Conservation (phyloP, 768 basidiomycete species). For the Lentinula guzmanii region DNA sequence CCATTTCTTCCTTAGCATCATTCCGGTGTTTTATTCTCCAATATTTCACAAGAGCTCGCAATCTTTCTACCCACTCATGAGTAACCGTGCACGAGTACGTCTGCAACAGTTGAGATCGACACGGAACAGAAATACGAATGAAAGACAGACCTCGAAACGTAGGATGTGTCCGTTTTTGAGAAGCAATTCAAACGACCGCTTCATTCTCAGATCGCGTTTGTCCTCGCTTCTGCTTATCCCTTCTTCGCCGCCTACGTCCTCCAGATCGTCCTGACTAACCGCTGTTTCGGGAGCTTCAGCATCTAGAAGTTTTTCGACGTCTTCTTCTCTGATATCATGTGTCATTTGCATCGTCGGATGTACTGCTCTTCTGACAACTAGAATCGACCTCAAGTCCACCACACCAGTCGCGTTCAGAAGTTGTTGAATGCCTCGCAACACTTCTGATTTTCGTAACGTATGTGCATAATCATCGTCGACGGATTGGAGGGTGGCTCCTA, state of each 20-base stretch:
- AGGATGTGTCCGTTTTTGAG: slow-evolving; percentile 63
- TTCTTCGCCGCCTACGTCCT: slow-evolving; percentile 63
- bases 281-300: slow-evolving; percentile 21
- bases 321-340: slow-evolving; percentile 22
- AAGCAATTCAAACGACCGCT: slow-evolving; percentile 73
- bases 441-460: slow-evolving; percentile 45
- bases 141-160: slow-evolving; percentile 68
- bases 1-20: slow-evolving; percentile 80
- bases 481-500: slow-evolving; percentile 37
- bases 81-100: slow-evolving; percentile 60
- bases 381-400: slow-evolving; percentile 66
- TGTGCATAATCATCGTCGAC: slow-evolving; percentile 24
- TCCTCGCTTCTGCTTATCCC: slow-evolving; percentile 36
- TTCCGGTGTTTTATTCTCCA: slow-evolving; percentile 74
- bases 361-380: slow-evolving; percentile 58
- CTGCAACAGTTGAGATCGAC: slow-evolving; percentile 27
- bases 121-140: slow-evolving; percentile 1
- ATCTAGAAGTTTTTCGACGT: slow-evolving; percentile 27
- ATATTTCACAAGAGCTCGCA: slow-evolving; percentile 65
- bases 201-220: slow-evolving; percentile 42
- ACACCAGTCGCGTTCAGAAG: slow-evolving; percentile 61
- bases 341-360: slow-evolving; percentile 32
- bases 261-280: slow-evolving; percentile 43
- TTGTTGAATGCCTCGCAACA: slow-evolving; percentile 57
- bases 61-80: slow-evolving; percentile 79